Conservation (phyloP, 2,329 filamentous ascomycete genomes). For the Epichloe brachyelytri region DNA sequence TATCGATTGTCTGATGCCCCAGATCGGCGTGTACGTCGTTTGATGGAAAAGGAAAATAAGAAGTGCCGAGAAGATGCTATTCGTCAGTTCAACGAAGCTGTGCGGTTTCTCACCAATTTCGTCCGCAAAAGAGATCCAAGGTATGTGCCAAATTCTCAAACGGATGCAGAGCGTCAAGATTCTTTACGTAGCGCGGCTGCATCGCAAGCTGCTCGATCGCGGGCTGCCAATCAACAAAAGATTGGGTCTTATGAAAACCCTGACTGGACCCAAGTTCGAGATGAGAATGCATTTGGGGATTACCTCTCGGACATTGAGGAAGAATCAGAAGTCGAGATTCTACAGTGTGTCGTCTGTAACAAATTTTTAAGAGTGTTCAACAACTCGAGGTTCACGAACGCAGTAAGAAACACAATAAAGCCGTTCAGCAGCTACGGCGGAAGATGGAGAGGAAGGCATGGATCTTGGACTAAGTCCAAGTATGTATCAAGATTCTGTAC, state of each 20-base stretch:
- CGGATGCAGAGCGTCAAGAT: conserved; percentile 69
- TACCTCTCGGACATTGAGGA: conserved; percentile 49
- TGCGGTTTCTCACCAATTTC: conserved; percentile 75
- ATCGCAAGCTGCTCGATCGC: conserved; percentile 71
- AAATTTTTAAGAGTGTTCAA: conserved; percentile 83
- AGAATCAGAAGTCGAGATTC: conserved; percentile 43
- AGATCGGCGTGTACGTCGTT: conserved; percentile 65
- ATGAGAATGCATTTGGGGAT: conserved; percentile 37
- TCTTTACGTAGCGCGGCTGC: conserved; percentile 63
- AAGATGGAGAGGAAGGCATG: conserved; percentile 75
- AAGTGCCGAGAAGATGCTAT: conserved; percentile 69
- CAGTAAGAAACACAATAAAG: conserved; percentile 92
- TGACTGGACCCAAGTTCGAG: conserved; percentile 58
- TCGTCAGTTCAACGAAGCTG: conserved; percentile 84
- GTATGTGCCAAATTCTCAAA: conserved; percentile 63
- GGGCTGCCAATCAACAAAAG: conserved; percentile 69
- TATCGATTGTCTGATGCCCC: conserved; percentile 77
- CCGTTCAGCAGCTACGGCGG: conserved; percentile 62
- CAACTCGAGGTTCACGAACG: conserved; percentile 86
- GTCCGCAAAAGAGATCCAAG: conserved; percentile 84
- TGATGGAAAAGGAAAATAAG: conserved; percentile 94
- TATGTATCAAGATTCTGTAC: background rate
- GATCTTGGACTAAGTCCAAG: conserved; percentile 35
- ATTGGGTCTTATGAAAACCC: conserved; percentile 53
- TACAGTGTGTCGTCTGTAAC: conserved; percentile 67